phyloP scores from a whole-genome alignment of 2,329 filamentous ascomycete species.

The Colletotrichum tropicicola region DNA sequence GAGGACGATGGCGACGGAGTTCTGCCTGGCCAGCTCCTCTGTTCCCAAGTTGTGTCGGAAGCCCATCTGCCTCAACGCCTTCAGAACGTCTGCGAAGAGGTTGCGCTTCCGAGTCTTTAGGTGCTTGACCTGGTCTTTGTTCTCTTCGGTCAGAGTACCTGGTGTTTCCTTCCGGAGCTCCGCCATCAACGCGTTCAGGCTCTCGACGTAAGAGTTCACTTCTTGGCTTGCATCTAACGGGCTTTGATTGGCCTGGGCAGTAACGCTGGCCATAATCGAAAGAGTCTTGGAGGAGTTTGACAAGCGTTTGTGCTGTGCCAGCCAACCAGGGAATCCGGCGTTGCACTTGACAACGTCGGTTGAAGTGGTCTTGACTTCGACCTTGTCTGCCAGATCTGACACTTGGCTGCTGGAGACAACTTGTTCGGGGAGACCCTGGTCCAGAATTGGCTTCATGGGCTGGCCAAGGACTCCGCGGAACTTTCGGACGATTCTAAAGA shows the following conservation, averaged over 20 bases:
- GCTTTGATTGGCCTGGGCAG: constrained; percentile 34
- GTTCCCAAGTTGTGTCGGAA: constrained; percentile 84
- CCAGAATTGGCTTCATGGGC: constrained; percentile 73
- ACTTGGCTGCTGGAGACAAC: constrained; percentile 19
- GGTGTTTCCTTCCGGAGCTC: constrained; percentile 88
- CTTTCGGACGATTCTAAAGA: constrained; percentile 91
- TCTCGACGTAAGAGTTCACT: constrained; percentile 74
- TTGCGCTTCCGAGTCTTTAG: constrained; percentile 91
- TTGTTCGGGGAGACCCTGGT: constrained; percentile 67
- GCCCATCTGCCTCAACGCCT: constrained; percentile 86
- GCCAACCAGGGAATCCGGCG: constrained; percentile 46
- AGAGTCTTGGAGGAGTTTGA: constrained; percentile 75
- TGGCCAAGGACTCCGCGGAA: constrained; percentile 83
- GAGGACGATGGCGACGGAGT: constrained; percentile 75
- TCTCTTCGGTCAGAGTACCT: constrained; percentile 82
- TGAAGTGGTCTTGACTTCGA: not conserved
- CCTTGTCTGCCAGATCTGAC: constrained; percentile 34
- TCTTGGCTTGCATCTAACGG: constrained; percentile 25
- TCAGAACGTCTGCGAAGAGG: constrained; percentile 88
- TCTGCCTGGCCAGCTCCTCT: constrained; percentile 77
- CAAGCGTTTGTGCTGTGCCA: constrained; percentile 69
- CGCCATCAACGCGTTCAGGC: constrained; percentile 72
- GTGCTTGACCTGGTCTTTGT: constrained; percentile 84
- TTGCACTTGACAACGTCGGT: constrained; percentile 43
- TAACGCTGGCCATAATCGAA: constrained; percentile 76